Percentiles rank a stretch among this genome's conserved stretches.
phyloP scores from a whole-genome alignment of 192 early-diverging fungal species.

The Funneliformis geosporum region DNA sequence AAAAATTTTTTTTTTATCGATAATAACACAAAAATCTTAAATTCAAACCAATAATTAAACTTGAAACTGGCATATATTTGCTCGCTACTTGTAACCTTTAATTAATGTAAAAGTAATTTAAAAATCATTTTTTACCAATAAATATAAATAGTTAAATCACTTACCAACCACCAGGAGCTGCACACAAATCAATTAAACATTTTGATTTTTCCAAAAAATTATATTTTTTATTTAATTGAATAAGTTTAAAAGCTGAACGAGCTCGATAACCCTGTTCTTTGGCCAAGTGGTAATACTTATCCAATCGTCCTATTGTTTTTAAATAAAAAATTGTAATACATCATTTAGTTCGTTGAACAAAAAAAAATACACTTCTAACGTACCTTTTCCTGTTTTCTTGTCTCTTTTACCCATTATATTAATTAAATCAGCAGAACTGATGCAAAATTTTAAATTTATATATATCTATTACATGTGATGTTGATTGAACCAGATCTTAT shows the following conservation, averaged over 20 bases:
- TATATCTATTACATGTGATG: not conserved
- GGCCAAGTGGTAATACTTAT: conserved; percentile 99
- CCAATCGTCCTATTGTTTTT: conserved; percentile 81
- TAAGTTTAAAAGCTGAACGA: conserved; percentile 98
- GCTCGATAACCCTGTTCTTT: conserved; percentile 99
- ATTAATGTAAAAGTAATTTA: not conserved
- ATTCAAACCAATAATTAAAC: conserved; percentile 78
- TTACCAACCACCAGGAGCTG: conserved; percentile 96
- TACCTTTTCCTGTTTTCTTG: conserved; percentile 56
- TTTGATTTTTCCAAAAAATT: conserved; percentile 89
- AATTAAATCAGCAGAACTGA: not conserved
- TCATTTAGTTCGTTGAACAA: not conserved
- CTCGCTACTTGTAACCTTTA: conserved; percentile 88
- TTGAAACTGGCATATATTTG: conserved; percentile 98
- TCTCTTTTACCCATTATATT: conserved; percentile 47
- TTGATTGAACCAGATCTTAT: not conserved
- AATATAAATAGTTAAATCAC: conserved; percentile 28
- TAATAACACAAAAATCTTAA: not conserved
- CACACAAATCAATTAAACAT: conserved; percentile 94
- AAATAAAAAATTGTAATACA: not conserved
- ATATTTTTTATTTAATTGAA: conserved; percentile 99
- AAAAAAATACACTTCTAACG: not conserved
- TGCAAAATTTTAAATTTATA: not conserved
- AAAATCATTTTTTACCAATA: not conserved
- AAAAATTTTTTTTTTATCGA: too few species aligned